Evolutionary conservation across 2,329 filamentous ascomycete genomes (phyloP).

Genomic region (Calonectria pteridis): DNA sequence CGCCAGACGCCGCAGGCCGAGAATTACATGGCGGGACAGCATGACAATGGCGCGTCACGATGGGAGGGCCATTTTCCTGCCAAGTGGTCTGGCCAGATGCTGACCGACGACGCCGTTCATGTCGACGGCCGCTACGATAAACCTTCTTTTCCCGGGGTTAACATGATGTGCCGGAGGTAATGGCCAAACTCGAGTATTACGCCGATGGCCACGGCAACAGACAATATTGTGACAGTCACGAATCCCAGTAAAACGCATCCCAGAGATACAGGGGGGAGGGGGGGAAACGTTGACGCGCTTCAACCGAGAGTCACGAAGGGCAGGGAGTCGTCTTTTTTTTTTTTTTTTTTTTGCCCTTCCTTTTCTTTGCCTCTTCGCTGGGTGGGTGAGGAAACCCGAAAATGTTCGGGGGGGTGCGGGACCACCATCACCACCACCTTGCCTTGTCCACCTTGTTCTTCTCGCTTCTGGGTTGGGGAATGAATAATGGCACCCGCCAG

Average conservation of each 20-base stretch:
- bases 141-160: slow-evolving; percentile 21
- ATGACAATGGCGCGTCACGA: slow-evolving; percentile 9
- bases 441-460: not conserved
- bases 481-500: not conserved
- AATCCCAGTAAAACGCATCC: not conserved
- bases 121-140: slow-evolving; percentile 18
- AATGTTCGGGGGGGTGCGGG: slow-evolving; percentile 16
- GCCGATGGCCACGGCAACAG: not conserved
- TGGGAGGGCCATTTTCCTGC: not conserved
- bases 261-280: not conserved
- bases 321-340: slow-evolving; percentile 11
- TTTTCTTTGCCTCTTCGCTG: not conserved
- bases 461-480: not conserved
- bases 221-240: not conserved
- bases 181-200: slow-evolving; percentile 11
- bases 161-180: slow-evolving; percentile 12
- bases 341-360: slow-evolving; percentile 5
- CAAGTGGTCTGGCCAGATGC: not conserved
- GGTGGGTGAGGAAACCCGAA: slow-evolving; percentile 9
- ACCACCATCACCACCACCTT: not conserved
- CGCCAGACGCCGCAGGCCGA: slow-evolving; percentile 14
- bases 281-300: not conserved
- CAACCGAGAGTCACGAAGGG: slow-evolving; percentile 7
- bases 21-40: slow-evolving; percentile 5
- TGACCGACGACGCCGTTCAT: slow-evolving; percentile 15